Conservation (phyloP, 2,329 filamentous ascomycete genomes). For the Ophiocordyceps camponoti-rufipedis region DNA sequence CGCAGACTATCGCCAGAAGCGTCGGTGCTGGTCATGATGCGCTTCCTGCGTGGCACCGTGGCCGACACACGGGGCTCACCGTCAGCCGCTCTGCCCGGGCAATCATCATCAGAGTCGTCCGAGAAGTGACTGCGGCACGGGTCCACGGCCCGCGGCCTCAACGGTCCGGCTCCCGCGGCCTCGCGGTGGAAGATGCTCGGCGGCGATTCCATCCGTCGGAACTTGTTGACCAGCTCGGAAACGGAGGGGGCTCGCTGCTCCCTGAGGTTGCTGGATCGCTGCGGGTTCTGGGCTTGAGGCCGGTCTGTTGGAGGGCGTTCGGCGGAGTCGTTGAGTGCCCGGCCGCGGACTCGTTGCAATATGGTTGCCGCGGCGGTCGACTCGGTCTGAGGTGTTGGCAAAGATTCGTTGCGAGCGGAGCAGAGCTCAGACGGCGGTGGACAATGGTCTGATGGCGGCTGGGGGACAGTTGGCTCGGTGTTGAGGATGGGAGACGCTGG, state of each 20-base stretch:
- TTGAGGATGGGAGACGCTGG: neutral
- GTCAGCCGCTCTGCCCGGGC: neutral
- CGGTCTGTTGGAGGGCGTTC: neutral
- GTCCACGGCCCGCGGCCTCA: no score
- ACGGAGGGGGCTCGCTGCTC: conserved; percentile 6
- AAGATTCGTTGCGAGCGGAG: neutral
- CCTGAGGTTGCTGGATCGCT: neutral
- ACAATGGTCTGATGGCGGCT: neutral
- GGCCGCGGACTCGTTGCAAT: neutral
- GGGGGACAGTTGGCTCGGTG: neutral
- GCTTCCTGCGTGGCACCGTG: neutral
- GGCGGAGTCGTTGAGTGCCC: neutral
- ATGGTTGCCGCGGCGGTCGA: neutral
- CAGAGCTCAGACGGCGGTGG: neutral
- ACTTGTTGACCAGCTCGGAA: conserved; percentile 9
- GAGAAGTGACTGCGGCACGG: conserved; percentile 3
- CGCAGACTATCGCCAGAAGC: neutral
- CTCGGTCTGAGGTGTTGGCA: neutral
- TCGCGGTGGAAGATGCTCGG: conserved; percentile 1
- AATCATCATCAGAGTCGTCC: conserved; percentile 2
- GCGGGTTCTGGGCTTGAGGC: neutral
- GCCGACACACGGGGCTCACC: neutral
- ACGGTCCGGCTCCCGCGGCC: neutral
- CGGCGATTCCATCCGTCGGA: conserved; percentile 6
- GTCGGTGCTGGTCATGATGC: neutral